Conservation (phyloP, 345 rosid genomes). For the Rhizophora mangle region DNA sequence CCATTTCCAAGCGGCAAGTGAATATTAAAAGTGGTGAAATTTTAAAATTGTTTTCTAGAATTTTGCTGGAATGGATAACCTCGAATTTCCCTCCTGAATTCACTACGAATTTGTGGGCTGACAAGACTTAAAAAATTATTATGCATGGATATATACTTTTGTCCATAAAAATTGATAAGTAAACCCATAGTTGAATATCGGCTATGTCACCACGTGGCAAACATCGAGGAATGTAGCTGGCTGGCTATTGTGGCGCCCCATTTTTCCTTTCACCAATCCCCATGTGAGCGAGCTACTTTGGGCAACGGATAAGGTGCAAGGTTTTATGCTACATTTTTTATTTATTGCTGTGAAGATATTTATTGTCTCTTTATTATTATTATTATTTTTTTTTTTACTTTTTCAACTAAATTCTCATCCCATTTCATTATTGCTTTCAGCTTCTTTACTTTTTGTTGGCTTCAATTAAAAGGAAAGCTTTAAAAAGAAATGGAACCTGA, state of each 20-base stretch:
- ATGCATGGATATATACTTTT: too few relatives aligned
- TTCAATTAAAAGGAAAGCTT: constrained; percentile 47
- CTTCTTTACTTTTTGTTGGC: constrained; percentile 20
- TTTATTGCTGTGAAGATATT: constrained; percentile 7
- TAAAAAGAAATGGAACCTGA: constrained; percentile 35
- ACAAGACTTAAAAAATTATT: too few relatives aligned
- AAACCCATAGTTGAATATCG: neutral
- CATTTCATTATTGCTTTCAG: too few relatives aligned
- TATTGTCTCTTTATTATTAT: neutral
- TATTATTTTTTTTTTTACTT: neutral
- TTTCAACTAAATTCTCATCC: neutral
- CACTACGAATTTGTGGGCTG: too few relatives aligned
- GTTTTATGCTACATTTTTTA: neutral
- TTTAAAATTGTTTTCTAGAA: too few relatives aligned
- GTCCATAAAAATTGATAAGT: too few relatives aligned
- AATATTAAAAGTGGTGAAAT: too few relatives aligned
- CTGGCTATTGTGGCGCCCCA: constrained; percentile 16
- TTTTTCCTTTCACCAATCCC: constrained; percentile 15
- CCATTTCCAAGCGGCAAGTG: too few relatives aligned
- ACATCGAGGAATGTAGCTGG: constrained; percentile 10
- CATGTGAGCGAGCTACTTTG: constrained; percentile 2
- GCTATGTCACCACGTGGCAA: constrained; percentile 24
- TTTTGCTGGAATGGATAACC: too few relatives aligned
- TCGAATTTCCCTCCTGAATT: too few relatives aligned
- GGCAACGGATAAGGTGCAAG: constrained; percentile 19